A percentile compares a stretch with the other conserved stretches of the same genome.
Evolutionary conservation across 176 grass and related monocot genomes (phyloP).

Genomic region (Calamus simplicifolius): DNA sequence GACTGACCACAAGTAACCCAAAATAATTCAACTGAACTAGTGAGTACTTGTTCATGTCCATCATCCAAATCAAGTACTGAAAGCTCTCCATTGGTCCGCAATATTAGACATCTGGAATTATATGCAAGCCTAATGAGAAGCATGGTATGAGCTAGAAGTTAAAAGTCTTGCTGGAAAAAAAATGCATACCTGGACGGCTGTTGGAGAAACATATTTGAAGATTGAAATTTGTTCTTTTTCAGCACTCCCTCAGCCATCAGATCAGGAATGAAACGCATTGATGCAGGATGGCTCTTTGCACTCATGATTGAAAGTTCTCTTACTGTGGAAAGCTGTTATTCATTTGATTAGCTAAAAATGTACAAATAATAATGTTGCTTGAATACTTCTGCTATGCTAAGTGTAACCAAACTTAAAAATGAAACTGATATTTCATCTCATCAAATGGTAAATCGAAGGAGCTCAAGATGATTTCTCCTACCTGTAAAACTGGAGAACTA

Average conservation of each 20-base stretch:
- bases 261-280: conserved; percentile 89
- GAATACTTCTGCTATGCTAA: no score
- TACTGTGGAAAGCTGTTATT: conserved; percentile 81
- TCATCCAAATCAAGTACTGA: conserved; percentile 95
- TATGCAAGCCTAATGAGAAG: conserved; percentile 28
- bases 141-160: conserved; percentile 2
- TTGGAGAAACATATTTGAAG: conserved; percentile 42
- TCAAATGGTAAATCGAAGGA: no score
- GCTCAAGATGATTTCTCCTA: conserved; percentile 3
- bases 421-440: no score
- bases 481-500: conserved; percentile 84
- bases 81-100: conserved; percentile 90
- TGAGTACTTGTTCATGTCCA: conserved; percentile 78
- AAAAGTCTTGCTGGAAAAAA: conserved; percentile 18
- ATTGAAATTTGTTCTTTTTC: conserved; percentile 32
- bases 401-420: no score
- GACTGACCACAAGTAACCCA: conserved; percentile 86
- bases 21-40: conserved; percentile 89
- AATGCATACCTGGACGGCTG: conserved; percentile 72
- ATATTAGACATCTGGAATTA: conserved; percentile 77
- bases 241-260: conserved; percentile 33
- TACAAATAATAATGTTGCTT: no score
- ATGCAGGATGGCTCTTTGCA: conserved; percentile 81
- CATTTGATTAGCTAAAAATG: conserved; percentile 11
- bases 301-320: conserved; percentile 98